Base-by-base conservation (phyloP, 495 filamentous ascomycete genomes). In the Talaromyces thailandensis region DNA sequence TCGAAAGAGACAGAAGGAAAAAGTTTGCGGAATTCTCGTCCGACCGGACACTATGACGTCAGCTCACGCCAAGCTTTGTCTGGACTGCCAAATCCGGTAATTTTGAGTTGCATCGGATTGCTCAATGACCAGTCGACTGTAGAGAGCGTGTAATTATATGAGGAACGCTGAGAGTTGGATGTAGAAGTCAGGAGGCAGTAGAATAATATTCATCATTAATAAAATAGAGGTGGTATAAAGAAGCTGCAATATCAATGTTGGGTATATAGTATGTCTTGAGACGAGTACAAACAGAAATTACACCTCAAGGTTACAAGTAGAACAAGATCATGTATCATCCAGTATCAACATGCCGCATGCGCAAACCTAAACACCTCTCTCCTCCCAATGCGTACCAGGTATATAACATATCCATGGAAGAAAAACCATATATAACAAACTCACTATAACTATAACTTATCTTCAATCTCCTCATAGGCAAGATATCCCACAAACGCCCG, bases 401-500 rank as follows among this genome's bases (percentile, higher is more conserved):
- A 45, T 45, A 45, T 45, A 48, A 45, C 18, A 45, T 45, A 48
- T 48, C n/a, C n/a, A 48, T 48, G 18, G 43, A 18, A 21, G 18
- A 48, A 48, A n/a, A 40, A 5, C 14, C 35, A 48, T 21, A 18
- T 43, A 21, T n/a, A 48, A 48, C 18, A 48, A 18, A 43, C 37
- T 7, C 35, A 57, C 28, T 57, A 56, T 52, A 57, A 57, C 28
- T 57, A 56, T 52, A 29, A 50, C 21, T 31, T 61, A 23, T 81
- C 73, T 60, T 77, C 72, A 32, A 89, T 66, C 25, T 92, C 86
- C 29, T 86, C 76, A 56, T 79, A 74, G 63, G 85, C 79, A 66
- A 86, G 75, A 16, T 84, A 88, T 23, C 88, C 84, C 23, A 94
- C 88, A 77, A 94, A 96, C 0, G 92, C 92, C 45, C 91, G 84